Percentiles rank a stretch among this genome's conserved stretches.
Evolutionary conservation across 2,329 filamentous ascomycete genomes (phyloP).

Genomic region (Didymella keratinophila): DNA sequence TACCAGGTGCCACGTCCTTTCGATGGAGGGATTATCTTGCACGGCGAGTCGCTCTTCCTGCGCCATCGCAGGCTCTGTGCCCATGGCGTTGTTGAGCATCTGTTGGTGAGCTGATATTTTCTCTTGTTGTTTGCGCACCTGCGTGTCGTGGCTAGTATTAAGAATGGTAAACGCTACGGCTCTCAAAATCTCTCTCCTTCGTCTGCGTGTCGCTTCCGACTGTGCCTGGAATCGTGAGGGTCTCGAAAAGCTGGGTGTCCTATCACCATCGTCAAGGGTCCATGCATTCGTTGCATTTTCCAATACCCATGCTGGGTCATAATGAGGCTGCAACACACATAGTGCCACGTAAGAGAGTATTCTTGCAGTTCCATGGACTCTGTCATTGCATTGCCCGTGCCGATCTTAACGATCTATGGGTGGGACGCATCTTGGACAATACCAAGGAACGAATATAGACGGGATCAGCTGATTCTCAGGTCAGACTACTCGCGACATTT

Average conservation of each 20-base stretch:
- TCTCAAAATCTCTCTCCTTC: background rate
- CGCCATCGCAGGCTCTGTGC: background rate
- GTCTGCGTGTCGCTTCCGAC: background rate
- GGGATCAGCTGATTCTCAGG: no score
- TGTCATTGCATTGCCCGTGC: background rate
- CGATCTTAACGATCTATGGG: background rate
- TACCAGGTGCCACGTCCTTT: background rate
- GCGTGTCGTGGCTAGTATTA: background rate
- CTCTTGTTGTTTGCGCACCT: background rate
- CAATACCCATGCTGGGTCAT: background rate
- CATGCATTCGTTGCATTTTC: background rate
- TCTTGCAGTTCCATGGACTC: background rate
- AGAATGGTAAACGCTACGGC: background rate
- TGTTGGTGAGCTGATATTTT: constrained; percentile 4
- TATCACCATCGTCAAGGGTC: constrained; percentile 2
- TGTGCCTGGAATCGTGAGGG: constrained; percentile 3
- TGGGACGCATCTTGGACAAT: background rate
- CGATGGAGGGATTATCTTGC: background rate
- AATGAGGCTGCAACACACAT: background rate
- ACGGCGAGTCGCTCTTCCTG: background rate
- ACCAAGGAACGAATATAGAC: no score
- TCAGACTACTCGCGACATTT: no score
- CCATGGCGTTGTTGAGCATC: background rate
- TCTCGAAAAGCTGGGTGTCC: background rate
- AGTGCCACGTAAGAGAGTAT: background rate